Evolutionary conservation across 176 grass and related monocot species (phyloP).

Genomic region (Phyllostachys edulis): DNA sequence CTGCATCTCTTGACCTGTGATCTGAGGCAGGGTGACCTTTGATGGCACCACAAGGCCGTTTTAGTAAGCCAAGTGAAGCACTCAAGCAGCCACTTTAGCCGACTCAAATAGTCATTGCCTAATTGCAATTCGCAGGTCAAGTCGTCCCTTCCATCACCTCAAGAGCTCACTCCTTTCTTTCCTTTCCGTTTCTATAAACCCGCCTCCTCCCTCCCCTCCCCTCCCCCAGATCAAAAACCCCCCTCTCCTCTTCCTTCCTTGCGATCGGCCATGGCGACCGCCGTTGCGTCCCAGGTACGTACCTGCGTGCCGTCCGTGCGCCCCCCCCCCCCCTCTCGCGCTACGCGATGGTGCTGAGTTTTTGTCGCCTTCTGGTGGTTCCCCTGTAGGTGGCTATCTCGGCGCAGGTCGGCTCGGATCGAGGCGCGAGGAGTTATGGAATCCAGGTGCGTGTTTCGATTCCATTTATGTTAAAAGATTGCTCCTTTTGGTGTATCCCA

Average conservation of each 20-base stretch:
- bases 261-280: slow-evolving; percentile 33
- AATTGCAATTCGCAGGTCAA: background rate
- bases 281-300: slow-evolving; percentile 44
- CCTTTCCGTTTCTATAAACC: slow-evolving; percentile 38
- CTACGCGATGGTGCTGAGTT: background rate
- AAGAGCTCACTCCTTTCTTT: slow-evolving; percentile 30
- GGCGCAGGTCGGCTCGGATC: slow-evolving; percentile 35
- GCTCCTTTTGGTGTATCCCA: background rate
- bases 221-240: slow-evolving; percentile 29
- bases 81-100: background rate
- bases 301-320: background rate
- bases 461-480: background rate
- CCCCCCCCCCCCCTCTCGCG: background rate
- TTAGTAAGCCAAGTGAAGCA: background rate
- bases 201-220: background rate
- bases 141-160: slow-evolving; percentile 52
- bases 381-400: slow-evolving; percentile 37
- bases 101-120: background rate
- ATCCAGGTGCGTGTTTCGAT: slow-evolving; percentile 32
- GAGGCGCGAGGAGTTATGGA: slow-evolving; percentile 23
- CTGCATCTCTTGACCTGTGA: background rate
- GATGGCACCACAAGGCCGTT: slow-evolving; percentile 25
- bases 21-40: slow-evolving; percentile 22
- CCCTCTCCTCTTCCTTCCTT: background rate
- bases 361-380: background rate